These are phyloP conservation scores for Firmiana major DNA, from an alignment of 345 rosid genomes.

Conservation along the genomic window DNA sequence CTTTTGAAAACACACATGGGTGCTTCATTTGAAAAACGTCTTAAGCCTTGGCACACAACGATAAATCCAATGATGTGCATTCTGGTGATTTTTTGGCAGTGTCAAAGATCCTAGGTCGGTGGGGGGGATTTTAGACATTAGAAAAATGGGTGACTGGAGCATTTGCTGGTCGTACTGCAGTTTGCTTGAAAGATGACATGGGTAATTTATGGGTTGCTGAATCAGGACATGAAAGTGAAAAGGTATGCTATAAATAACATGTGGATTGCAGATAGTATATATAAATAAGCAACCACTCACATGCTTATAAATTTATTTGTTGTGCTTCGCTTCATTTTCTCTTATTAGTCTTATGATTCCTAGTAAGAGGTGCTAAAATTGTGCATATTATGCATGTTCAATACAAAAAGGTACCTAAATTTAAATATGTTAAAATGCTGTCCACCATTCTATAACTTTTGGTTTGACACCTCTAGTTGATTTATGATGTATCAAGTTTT, in stretches of 20 bases:
- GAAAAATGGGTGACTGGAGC: slow-evolving; percentile 99
- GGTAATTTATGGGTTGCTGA: slow-evolving; percentile 99
- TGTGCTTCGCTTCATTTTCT: background rate
- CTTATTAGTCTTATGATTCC: background rate
- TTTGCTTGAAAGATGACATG: slow-evolving; percentile 85
- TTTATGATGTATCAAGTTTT: background rate
- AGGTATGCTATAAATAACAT: slow-evolving; percentile 38
- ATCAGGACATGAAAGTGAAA: slow-evolving; percentile 97
- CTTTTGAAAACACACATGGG: slow-evolving; percentile 88
- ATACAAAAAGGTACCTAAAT: background rate
- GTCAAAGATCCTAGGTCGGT: slow-evolving; percentile 92
- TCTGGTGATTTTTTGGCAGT: slow-evolving; percentile 90
- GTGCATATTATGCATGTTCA: background rate
- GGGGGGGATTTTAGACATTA: slow-evolving; percentile 98
- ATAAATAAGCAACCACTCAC: too few relatives aligned
- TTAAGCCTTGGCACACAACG: slow-evolving; percentile 61
- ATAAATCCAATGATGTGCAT: slow-evolving; percentile 76
- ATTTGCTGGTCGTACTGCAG: slow-evolving; percentile 98
- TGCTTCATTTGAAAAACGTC: slow-evolving; percentile 79
- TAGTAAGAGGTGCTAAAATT: background rate
- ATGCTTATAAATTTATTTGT: background rate
- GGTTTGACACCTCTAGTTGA: background rate
- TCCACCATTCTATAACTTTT: background rate
- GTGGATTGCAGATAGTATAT: background rate
- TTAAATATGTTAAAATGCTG: background rate